These are phyloP conservation scores for Adansonia grandidieri DNA, from an alignment of 441 rosid species.

Conservation along the genomic window DNA sequence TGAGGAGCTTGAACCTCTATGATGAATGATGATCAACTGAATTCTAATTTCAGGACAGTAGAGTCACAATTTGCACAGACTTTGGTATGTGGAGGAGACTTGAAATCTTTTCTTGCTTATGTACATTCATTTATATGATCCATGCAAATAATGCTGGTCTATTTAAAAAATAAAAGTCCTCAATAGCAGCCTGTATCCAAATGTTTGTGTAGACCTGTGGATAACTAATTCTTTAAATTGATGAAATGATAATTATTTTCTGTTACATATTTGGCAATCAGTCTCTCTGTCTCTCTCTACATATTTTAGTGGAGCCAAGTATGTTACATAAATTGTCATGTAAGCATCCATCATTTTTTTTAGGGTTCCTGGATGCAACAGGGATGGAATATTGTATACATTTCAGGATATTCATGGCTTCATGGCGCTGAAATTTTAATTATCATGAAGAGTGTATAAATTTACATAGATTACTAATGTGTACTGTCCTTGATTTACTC, in stretches of 20 bases:
- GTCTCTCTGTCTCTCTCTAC: not conserved
- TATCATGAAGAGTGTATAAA: no score
- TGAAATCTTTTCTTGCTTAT: slow-evolving; percentile 34
- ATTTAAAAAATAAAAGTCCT: slow-evolving; percentile 23
- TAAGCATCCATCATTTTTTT: not conserved
- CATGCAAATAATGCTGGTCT: slow-evolving; percentile 21
- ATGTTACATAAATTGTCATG: no score
- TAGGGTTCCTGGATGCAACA: not conserved
- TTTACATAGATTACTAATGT: no score
- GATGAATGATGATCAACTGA: slow-evolving; percentile 11
- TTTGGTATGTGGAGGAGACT: slow-evolving; percentile 33
- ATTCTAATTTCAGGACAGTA: slow-evolving; percentile 26
- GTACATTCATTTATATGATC: slow-evolving; percentile 32
- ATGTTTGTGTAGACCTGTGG: slow-evolving; percentile 28
- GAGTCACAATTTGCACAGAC: slow-evolving; percentile 31
- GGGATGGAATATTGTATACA: no score
- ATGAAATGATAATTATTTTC: slow-evolving; percentile 27
- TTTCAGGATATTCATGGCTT: no score
- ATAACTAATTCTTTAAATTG: slow-evolving; percentile 33
- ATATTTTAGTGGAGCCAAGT: not conserved
- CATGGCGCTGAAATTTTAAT: no score
- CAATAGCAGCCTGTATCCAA: slow-evolving; percentile 26
- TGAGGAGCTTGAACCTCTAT: slow-evolving; percentile 10
- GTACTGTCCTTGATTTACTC: no score
- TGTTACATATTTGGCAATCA: slow-evolving; percentile 19